These are phyloP conservation scores for Erodium texanum DNA, from an alignment of 441 rosid species.

Conservation along the genomic window DNA sequence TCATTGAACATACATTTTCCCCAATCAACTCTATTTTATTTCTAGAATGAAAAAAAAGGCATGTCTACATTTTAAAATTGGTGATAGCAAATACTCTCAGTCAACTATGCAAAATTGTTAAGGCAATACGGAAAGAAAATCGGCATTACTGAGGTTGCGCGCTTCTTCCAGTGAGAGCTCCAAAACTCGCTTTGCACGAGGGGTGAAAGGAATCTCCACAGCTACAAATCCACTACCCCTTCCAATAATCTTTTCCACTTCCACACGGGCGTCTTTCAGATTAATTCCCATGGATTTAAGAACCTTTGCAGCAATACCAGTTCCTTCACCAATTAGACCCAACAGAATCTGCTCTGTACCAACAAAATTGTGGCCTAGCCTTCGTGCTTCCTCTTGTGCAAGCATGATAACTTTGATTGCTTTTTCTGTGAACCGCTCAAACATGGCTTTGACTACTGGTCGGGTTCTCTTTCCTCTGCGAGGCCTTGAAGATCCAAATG, in stretches of 20 bases:
- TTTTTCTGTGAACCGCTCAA: conserved; percentile 92
- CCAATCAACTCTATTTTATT: not conserved
- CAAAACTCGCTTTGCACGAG: conserved; percentile 91
- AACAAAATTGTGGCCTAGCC: conserved; percentile 96
- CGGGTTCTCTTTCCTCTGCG: conserved; percentile 41
- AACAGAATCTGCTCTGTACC: conserved; percentile 93
- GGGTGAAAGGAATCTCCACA: conserved; percentile 95
- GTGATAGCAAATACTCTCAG: not conserved
- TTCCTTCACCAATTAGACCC: conserved; percentile 96
- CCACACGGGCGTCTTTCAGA: conserved; percentile 90
- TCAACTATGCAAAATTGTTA: not conserved
- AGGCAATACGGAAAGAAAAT: not conserved
- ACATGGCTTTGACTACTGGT: conserved; percentile 66
- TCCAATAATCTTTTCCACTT: conserved; percentile 95
- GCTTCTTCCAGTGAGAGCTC: conserved; percentile 95
- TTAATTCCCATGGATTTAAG: conserved; percentile 96
- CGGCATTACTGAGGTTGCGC: conserved; percentile 62
- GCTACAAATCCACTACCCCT: conserved; percentile 97
- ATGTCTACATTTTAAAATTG: not conserved
- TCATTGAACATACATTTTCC: not conserved
- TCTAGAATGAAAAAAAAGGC: not conserved
- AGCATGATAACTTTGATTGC: conserved; percentile 98
- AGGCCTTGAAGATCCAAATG: conserved; percentile 25
- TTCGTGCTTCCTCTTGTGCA: conserved; percentile 95
- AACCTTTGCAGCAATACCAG: conserved; percentile 97